These are phyloP conservation scores for Penicillium polonicum DNA, from an alignment of 2,329 filamentous ascomycete species.

Conservation along the genomic window DNA sequence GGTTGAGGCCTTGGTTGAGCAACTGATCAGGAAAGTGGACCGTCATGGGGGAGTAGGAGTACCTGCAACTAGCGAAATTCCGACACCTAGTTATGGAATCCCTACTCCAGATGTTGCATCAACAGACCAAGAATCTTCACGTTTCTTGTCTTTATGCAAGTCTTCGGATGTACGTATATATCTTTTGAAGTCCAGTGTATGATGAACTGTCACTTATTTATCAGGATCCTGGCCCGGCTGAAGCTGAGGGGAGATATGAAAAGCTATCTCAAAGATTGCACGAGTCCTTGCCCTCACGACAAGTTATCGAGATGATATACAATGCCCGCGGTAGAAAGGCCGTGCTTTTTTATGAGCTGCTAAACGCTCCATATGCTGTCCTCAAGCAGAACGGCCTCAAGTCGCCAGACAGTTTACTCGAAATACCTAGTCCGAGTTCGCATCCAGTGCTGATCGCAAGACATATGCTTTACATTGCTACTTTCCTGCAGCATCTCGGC, in stretches of 20 bases:
- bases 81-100: not conserved
- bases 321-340: not conserved
- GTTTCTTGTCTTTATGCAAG: not conserved
- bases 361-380: conserved; percentile 36
- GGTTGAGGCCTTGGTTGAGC: not conserved
- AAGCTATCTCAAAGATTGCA: not conserved
- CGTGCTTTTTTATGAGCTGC: conserved; percentile 38
- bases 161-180: not conserved
- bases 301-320: not conserved
- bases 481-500: conserved; percentile 50
- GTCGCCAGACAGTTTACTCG: conserved; percentile 23
- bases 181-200: not conserved
- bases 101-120: not conserved
- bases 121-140: not conserved
- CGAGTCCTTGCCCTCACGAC: not conserved
- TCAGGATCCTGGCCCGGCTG: not conserved
- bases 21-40: not conserved
- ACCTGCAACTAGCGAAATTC: not conserved
- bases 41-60: not conserved
- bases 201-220: not conserved
- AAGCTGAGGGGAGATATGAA: not conserved
- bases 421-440: conserved; percentile 23
- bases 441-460: conserved; percentile 53
- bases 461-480: conserved; percentile 48
- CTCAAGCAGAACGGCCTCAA: conserved; percentile 34